Percentiles rank a stretch among this genome's conserved stretches.
These are phyloP conservation scores for Eucalyptus viminalis DNA, from an alignment of 345 rosid species.

Conservation along the genomic window DNA sequence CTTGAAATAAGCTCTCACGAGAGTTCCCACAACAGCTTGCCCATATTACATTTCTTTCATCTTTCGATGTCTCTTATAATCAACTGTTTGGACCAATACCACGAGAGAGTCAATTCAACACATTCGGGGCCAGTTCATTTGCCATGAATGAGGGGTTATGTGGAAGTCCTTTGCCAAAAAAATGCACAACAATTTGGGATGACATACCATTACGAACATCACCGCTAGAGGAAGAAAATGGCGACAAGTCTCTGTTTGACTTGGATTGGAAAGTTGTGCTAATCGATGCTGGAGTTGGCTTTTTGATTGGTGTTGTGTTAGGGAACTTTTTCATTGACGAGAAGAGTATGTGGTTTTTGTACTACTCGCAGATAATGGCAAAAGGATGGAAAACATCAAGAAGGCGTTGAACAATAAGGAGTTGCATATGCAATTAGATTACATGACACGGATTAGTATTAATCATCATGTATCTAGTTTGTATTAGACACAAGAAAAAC, in stretches of 20 bases:
- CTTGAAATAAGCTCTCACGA: neutral
- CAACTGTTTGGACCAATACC: neutral
- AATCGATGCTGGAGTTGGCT: neutral
- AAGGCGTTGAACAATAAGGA: neutral
- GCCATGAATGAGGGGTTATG: neutral
- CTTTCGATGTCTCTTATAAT: neutral
- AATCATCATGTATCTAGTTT: neutral
- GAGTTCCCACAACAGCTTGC: neutral
- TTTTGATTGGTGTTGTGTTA: neutral
- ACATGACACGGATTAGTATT: neutral
- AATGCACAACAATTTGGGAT: neutral
- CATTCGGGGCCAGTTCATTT: neutral
- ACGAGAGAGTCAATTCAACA: neutral
- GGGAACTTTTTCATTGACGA: neutral
- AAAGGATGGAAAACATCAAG: neutral
- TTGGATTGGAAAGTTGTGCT: neutral
- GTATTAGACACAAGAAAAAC: neutral
- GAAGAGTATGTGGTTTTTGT: neutral
- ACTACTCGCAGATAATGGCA: neutral
- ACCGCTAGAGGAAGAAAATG: neutral
- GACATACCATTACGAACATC: neutral
- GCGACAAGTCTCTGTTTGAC: accelerated
- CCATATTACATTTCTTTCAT: neutral
- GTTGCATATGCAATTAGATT: neutral
- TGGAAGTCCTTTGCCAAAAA: neutral